Percentiles rank a stretch among this genome's conserved stretches.
These are phyloP conservation scores for Speleostelium caveatum DNA, from an alignment of 78 protist genomes.

Conservation along the genomic window DNA sequence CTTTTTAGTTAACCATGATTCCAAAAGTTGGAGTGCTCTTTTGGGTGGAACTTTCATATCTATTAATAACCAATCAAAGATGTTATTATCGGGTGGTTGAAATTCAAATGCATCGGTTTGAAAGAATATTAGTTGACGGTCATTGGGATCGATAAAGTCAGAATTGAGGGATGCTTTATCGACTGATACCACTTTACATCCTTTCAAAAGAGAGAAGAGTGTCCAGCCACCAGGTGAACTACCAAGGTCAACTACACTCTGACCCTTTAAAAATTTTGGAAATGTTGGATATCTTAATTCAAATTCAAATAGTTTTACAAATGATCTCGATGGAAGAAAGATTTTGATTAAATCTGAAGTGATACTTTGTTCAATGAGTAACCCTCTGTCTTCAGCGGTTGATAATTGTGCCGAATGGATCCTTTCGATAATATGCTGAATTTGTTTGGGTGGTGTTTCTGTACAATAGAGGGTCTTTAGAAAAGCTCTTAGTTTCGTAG, in stretches of 20 bases:
- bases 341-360: background rate
- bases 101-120: conserved; percentile 12
- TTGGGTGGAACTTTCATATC: conserved; percentile 62
- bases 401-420: background rate
- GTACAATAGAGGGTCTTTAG: background rate
- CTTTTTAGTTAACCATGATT: background rate
- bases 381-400: background rate
- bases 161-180: conserved; percentile 19
- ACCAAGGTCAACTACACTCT: conserved; percentile 26
- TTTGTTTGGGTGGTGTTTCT: background rate
- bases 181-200: conserved; percentile 20
- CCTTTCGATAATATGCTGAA: background rate
- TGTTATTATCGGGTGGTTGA: background rate
- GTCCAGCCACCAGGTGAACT: conserved; percentile 62
- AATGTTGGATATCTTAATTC: background rate
- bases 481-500: background rate
- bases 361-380: background rate
- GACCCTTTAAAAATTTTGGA: background rate
- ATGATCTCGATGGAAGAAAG: conserved; percentile 23
- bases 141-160: background rate
- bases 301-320: conserved; percentile 24
- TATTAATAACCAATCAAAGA: conserved; percentile 33
- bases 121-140: background rate
- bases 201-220: conserved; percentile 6
- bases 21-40: background rate